A percentile compares a stretch with the other conserved stretches of the same genome.
Evolutionary conservation across 768 basidiomycete species (phyloP).

Genomic region (Pholiota microspora): DNA sequence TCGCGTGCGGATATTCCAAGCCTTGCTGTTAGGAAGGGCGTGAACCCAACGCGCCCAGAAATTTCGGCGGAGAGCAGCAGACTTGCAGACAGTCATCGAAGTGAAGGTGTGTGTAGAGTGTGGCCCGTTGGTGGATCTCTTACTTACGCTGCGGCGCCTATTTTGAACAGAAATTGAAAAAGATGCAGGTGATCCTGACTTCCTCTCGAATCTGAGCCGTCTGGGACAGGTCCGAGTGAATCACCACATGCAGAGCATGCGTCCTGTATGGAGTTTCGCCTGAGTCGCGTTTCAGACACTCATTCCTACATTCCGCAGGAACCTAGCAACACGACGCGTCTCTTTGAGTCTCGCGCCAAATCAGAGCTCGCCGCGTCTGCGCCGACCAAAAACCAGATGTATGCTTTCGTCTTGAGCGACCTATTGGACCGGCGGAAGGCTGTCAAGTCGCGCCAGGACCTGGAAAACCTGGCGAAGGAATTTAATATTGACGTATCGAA

Average conservation of each 20-base stretch:
- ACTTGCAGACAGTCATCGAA: conserved; percentile 21
- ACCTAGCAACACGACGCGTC: conserved; percentile 31
- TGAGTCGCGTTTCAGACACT: not conserved
- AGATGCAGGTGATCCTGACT: conserved; percentile 72
- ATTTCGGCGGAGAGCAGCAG: conserved; percentile 2
- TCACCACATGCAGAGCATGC: conserved; percentile 53
- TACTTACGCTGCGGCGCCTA: not conserved
- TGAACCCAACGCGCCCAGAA: conserved; percentile 15
- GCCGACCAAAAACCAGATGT: conserved; percentile 48
- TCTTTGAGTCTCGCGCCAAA: conserved; percentile 52
- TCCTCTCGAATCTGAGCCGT: conserved; percentile 59
- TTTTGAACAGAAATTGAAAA: conserved; percentile 53
- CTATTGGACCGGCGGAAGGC: conserved; percentile 66
- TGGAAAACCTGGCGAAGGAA: conserved; percentile 48
- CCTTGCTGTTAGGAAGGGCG: conserved; percentile 16
- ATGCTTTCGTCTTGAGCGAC: conserved; percentile 48
- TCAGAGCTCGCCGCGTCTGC: conserved; percentile 43
- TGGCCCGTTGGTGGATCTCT: not conserved
- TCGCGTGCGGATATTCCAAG: conserved; percentile 7
- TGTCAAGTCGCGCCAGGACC: conserved; percentile 34
- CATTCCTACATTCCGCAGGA: conserved; percentile 15
- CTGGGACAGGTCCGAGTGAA: conserved; percentile 73
- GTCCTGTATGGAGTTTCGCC: conserved; percentile 43
- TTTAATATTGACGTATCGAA: conserved; percentile 54
- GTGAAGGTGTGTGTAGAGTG: conserved; percentile 15